Conservation (phyloP, 352 stramenopile species). For the Thalassiosira livingstoniorum region DNA sequence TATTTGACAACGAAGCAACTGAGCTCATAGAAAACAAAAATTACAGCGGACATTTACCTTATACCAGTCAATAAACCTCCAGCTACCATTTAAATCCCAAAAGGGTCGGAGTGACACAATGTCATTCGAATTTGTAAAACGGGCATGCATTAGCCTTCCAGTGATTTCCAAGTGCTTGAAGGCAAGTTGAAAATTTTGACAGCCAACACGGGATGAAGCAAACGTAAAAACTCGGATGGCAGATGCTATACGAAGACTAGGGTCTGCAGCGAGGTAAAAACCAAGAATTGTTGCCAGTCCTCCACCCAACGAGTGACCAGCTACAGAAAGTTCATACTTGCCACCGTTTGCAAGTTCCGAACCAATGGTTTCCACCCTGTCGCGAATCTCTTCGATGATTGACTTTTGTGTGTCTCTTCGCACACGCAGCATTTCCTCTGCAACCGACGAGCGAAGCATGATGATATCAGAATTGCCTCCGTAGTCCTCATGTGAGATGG, state of each 20-base stretch:
- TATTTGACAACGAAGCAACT: no score
- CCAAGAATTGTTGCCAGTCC: slow-evolving; percentile 25
- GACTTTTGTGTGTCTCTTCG: slow-evolving; percentile 25
- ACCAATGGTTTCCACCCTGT: slow-evolving; percentile 18
- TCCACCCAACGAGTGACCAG: slow-evolving; percentile 26
- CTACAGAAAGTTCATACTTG: slow-evolving; percentile 24
- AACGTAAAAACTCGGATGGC: slow-evolving; percentile 30
- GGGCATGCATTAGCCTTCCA: slow-evolving; percentile 21
- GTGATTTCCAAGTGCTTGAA: slow-evolving; percentile 23
- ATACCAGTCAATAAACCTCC: neutral
- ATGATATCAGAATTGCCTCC: slow-evolving; percentile 20
- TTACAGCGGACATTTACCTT: no score
- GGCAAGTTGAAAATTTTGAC: slow-evolving; percentile 8
- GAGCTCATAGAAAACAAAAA: no score
- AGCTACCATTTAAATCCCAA: neutral
- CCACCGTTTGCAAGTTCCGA: slow-evolving; percentile 15
- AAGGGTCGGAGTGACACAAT: neutral
- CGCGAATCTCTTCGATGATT: slow-evolving; percentile 18
- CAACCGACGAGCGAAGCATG: slow-evolving; percentile 11
- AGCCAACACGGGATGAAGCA: slow-evolving; percentile 21
- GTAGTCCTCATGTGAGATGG: slow-evolving; percentile 27
- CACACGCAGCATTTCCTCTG: slow-evolving; percentile 22
- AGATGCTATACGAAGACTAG: slow-evolving; percentile 7
- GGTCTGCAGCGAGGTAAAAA: slow-evolving; percentile 24
- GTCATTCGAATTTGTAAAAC: slow-evolving; percentile 8